A percentile compares a stretch with the other conserved stretches of the same genome.
These are phyloP conservation scores for Zymoseptoria brevis DNA, from an alignment of 2,329 filamentous ascomycete genomes.

Conservation along the genomic window DNA sequence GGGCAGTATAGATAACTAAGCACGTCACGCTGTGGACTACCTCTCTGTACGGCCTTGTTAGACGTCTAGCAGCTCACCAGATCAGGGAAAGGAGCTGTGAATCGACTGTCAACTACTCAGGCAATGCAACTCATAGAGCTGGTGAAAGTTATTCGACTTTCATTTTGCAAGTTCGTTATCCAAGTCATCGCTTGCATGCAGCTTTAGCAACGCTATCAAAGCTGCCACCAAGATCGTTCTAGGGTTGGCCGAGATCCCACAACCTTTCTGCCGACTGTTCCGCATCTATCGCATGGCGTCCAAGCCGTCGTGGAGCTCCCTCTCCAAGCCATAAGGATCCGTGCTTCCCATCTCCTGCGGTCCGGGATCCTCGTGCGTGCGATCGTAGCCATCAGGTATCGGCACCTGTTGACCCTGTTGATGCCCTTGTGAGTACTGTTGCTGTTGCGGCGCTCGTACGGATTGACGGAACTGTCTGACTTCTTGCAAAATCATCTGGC, in stretches of 20 bases:
- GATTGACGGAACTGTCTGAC: slow-evolving; percentile 69
- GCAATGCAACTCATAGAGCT: not conserved
- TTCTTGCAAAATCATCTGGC: slow-evolving; percentile 94
- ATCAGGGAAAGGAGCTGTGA: no score
- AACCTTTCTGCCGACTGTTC: not conserved
- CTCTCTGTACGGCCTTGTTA: no score
- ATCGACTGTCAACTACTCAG: no score
- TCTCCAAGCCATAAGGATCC: slow-evolving; percentile 66
- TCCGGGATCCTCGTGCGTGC: slow-evolving; percentile 53
- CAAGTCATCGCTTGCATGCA: not conserved
- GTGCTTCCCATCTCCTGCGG: slow-evolving; percentile 47
- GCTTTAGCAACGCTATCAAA: not conserved
- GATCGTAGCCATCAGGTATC: slow-evolving; percentile 54
- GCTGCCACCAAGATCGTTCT: not conserved
- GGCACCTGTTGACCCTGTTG: slow-evolving; percentile 44
- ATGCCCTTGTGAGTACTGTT: slow-evolving; percentile 38
- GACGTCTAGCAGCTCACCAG: no score
- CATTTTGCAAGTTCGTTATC: not conserved
- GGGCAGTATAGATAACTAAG: no score
- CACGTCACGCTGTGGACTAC: no score
- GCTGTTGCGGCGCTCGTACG: slow-evolving; percentile 37
- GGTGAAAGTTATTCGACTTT: not conserved
- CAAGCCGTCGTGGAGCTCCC: slow-evolving; percentile 58
- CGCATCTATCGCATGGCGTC: slow-evolving; percentile 18
- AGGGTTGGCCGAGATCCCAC: not conserved